phyloP scores from a whole-genome alignment of 441 rosid genomes.

The Manihot esculenta region DNA sequence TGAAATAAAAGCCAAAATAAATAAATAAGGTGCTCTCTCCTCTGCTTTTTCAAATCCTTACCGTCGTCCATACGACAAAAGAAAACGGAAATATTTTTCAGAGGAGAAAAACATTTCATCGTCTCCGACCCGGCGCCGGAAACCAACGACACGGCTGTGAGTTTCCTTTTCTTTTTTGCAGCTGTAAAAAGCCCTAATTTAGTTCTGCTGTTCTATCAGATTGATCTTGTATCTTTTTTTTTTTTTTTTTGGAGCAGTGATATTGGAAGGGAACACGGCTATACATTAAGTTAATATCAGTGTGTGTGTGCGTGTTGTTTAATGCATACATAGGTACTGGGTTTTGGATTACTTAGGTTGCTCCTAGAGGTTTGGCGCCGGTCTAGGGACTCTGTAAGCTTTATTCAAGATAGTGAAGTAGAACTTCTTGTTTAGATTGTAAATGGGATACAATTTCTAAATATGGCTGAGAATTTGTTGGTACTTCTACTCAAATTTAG shows the following conservation, averaged over 20 bases:
- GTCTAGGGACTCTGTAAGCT: no score
- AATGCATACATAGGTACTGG: not conserved
- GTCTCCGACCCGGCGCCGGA: slow-evolving; percentile 49
- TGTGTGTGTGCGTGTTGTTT: no score
- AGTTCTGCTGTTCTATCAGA: slow-evolving; percentile 5
- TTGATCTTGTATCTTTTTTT: not conserved
- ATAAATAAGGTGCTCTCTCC: not conserved
- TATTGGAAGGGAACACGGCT: not conserved
- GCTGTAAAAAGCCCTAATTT: slow-evolving; percentile 24
- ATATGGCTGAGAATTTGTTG: not conserved
- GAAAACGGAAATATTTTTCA: slow-evolving; percentile 42
- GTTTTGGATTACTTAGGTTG: not conserved
- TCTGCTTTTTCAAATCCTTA: slow-evolving; percentile 14
- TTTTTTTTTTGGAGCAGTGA: not conserved
- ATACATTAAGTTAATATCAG: not conserved
- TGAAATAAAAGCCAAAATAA: not conserved
- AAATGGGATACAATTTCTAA: not conserved
- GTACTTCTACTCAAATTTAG: not conserved
- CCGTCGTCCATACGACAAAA: not conserved
- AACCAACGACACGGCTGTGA: slow-evolving; percentile 55
- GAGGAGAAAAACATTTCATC: slow-evolving; percentile 60
- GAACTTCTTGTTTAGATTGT: not conserved
- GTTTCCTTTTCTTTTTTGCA: slow-evolving; percentile 24
- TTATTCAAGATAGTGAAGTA: not conserved
- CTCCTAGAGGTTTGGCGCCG: not conserved